phyloP scores from a whole-genome alignment of 352 stramenopile species.

The Pythium utonaiense region DNA sequence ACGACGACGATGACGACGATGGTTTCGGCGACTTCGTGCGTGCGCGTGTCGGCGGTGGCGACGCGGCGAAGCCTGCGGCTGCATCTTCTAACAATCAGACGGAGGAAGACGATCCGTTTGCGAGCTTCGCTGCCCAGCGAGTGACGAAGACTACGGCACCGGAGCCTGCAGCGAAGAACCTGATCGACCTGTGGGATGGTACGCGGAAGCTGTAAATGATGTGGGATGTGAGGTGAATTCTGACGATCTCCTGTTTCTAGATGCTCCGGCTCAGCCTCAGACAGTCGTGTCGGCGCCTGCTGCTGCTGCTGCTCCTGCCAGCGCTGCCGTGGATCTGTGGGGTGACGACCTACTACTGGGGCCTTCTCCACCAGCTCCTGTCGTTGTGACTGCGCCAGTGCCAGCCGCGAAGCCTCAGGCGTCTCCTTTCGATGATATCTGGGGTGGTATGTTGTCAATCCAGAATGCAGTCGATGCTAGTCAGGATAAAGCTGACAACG shows the following conservation, averaged over 20 bases:
- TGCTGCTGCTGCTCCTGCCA: neutral
- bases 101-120: constrained; percentile 60
- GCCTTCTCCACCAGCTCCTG: constrained; percentile 3
- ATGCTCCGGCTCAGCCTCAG: constrained; percentile 17
- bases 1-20: constrained; percentile 41
- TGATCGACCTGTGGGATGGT: constrained; percentile 73
- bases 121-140: constrained; percentile 55
- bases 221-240: neutral
- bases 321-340: constrained; percentile 17
- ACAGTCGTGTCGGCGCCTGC: neutral
- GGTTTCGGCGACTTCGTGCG: constrained; percentile 63
- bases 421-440: constrained; percentile 17
- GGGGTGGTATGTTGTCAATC: constrained; percentile 5
- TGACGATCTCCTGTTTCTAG: constrained; percentile 7
- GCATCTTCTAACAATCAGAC: constrained; percentile 24
- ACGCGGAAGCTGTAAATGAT: constrained; percentile 3
- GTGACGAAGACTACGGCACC: constrained; percentile 24
- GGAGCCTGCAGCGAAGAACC: constrained; percentile 31
- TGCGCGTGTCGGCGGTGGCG: constrained; percentile 29
- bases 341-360: constrained; percentile 8
- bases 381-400: neutral
- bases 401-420: constrained; percentile 3
- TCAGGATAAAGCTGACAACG: neutral
- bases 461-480: neutral
- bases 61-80: constrained; percentile 19